Evolutionary conservation across 331 rosid species (phyloP).

Genomic region (Stylosanthes scabra): DNA sequence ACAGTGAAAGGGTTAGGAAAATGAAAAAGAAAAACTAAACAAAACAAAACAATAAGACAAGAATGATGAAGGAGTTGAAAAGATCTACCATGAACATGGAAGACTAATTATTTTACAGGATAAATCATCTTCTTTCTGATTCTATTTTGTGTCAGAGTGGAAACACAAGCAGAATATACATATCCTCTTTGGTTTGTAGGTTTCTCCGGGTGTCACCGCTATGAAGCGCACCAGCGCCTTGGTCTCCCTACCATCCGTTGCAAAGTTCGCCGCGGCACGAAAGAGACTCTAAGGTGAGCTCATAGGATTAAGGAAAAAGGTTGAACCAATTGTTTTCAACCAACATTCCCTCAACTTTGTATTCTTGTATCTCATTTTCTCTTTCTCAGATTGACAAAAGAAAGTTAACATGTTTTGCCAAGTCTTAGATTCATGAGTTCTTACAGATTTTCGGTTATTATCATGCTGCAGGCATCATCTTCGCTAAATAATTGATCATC

Average conservation of each 20-base stretch:
- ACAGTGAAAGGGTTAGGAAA: not conserved
- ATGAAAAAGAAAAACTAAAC: too few relatives aligned
- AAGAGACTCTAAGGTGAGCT: slow-evolving; percentile 80
- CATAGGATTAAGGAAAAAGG: not conserved
- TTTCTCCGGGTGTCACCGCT: slow-evolving; percentile 96
- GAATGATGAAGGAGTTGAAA: slow-evolving; percentile 9
- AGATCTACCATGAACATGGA: not conserved
- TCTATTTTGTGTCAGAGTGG: not conserved
- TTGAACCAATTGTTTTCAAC: too few relatives aligned
- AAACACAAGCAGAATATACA: too few relatives aligned
- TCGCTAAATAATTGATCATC: slow-evolving; percentile 46
- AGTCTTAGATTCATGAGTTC: not conserved
- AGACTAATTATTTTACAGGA: not conserved
- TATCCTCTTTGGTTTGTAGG: slow-evolving; percentile 48
- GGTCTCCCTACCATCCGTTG: slow-evolving; percentile 94
- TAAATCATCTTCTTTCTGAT: too few relatives aligned
- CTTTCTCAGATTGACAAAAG: too few relatives aligned
- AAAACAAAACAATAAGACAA: not conserved
- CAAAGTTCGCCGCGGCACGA: slow-evolving; percentile 92
- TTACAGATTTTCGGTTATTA: slow-evolving; percentile 13
- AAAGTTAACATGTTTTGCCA: not conserved
- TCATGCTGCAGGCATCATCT: slow-evolving; percentile 83
- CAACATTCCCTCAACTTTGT: not conserved
- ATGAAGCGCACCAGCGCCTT: slow-evolving; percentile 91
- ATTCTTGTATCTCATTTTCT: too few relatives aligned